These are phyloP conservation scores for Arthrinium phaeospermum DNA, from an alignment of 2,329 filamentous ascomycete genomes.

Conservation along the genomic window DNA sequence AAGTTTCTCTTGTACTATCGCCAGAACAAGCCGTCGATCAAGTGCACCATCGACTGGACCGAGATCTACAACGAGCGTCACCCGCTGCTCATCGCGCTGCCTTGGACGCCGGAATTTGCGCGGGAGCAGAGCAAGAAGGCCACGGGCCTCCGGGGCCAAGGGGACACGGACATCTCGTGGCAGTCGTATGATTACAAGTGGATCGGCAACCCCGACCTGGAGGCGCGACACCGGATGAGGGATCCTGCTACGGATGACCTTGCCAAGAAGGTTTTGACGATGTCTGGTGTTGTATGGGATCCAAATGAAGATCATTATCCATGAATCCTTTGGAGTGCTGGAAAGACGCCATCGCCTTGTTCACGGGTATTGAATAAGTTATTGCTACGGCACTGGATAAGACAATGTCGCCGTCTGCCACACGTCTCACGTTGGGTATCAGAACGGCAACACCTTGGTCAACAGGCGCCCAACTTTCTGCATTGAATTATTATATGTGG, in stretches of 20 bases:
- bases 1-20: not conserved
- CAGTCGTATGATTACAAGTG: not conserved
- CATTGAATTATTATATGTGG: not conserved
- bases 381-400: too few species aligned
- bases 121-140: not conserved
- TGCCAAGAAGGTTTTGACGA: not conserved
- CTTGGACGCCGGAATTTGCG: not conserved
- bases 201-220: not conserved
- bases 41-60: not conserved
- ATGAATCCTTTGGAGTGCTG: too few species aligned
- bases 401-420: too few species aligned
- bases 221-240: not conserved
- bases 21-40: not conserved
- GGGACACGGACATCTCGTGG: not conserved
- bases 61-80: not conserved
- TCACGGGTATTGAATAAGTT: not conserved
- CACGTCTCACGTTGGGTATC: not conserved
- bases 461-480: not conserved
- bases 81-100: not conserved
- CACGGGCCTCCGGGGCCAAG: rapidly evolving
- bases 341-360: too few species aligned
- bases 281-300: not conserved
- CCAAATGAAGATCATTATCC: not conserved
- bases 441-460: too few species aligned
- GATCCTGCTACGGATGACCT: not conserved